Evolutionary conservation across 495 filamentous ascomycete genomes (phyloP).

Genomic region (Neurospora sp.): DNA sequence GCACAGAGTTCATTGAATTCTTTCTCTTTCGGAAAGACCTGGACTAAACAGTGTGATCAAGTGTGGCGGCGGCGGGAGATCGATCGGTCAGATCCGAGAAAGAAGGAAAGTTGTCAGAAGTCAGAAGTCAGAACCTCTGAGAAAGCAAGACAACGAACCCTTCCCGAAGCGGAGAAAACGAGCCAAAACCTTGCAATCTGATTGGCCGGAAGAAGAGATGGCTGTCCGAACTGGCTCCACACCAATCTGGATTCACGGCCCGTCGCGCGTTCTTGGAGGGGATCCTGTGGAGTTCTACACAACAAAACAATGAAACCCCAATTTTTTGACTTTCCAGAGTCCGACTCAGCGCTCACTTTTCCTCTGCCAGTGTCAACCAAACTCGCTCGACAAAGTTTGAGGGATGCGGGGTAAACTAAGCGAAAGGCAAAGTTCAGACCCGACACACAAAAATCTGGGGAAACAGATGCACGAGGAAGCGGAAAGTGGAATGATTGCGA

Average conservation of each 20-base stretch:
- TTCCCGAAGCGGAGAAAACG: constrained; percentile 11
- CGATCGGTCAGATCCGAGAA: neutral
- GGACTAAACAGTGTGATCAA: neutral
- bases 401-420: neutral
- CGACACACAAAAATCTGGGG: neutral
- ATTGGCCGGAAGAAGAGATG: constrained; percentile 20
- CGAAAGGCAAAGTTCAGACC: neutral
- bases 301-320: neutral
- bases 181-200: neutral
- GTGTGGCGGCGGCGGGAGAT: neutral
- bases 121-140: neutral
- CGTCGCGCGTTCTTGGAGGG: constrained; percentile 8
- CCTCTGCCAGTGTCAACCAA: no score
- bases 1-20: neutral
- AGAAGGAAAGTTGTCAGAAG: neutral
- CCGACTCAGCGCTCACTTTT: neutral
- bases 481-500: neutral
- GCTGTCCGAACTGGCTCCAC: constrained; percentile 5
- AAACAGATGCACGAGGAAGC: neutral
- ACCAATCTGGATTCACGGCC: constrained; percentile 27
- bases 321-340: neutral
- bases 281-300: neutral
- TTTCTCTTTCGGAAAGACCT: neutral
- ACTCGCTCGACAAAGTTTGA: neutral
- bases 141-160: neutral